Evolutionary conservation across 768 basidiomycete species (phyloP), one percentile per base, ranked within the genome.

Genomic region (Clitopilus passeckerianus): DNA sequence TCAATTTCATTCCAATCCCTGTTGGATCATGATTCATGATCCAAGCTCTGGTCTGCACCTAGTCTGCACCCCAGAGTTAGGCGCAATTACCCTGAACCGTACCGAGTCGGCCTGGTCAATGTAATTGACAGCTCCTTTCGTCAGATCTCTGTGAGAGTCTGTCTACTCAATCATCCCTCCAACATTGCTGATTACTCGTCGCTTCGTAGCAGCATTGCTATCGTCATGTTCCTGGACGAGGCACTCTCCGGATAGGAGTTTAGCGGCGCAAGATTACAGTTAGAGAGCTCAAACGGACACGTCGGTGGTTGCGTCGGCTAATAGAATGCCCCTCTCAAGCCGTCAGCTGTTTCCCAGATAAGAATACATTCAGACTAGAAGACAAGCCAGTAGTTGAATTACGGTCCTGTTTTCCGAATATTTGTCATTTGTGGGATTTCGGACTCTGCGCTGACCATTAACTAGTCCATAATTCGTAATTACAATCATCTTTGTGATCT

Each of bases 21-120:
- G 27, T 30, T 30, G 27, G 27, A 30, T 30, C 27, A 30, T 7
- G 27, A 30, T 4, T 30, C 27, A 30, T 30, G 27, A 30, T 30
- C 7, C 27, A 30, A 30, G 27, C 59, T 46, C 50, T 34, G 18
- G 52, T 54, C 30, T 61, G 53, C 57, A 58, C 46, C n/a, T n/a
- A n/a, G n/a, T n/a, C n/a, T n/a, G n/a, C n/a, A n/a, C n/a, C n/a
- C 35, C 58, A 46, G 56, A 35, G 50, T 52, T 44, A 56, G 27
- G 27, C 27, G 27, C 27, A 41, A n/a, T 12, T 41, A 41, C 37
- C n/a, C 37, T 12, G 37, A 41, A 41, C 37, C 37, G n/a, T 5
- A 41, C 37, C 37, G 37, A 41, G 37, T 41, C 37, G 37, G 37
- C 37, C 37, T 41, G 37, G 12, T 41, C n/a, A 30, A 4, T 30